Percentiles rank a stretch among this genome's conserved stretches.
Evolutionary conservation across 306 rosid genomes (phyloP).

Genomic region (Vachellia pachyceras): DNA sequence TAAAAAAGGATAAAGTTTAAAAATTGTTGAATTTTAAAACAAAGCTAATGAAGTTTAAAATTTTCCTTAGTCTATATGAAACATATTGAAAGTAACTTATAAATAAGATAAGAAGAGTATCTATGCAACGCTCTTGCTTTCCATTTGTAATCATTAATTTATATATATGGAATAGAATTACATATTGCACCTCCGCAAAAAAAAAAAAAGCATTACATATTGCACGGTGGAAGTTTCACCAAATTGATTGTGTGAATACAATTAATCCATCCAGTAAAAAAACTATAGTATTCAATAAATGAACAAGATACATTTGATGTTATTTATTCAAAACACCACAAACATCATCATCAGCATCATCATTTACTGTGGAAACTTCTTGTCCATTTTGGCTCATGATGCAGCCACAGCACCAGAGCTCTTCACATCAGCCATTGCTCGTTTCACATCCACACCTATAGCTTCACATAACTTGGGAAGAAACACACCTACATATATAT

Average conservation of each 20-base stretch:
- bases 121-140: no score
- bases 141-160: no score
- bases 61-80: no score
- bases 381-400: slow-evolving; percentile 42
- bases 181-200: no score
- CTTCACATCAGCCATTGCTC: slow-evolving; percentile 73
- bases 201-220: no score
- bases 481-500: slow-evolving; percentile 70
- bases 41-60: no score
- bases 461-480: slow-evolving; percentile 84
- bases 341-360: no score
- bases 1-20: no score
- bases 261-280: neutral
- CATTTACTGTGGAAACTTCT: neutral
- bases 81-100: no score
- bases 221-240: neutral
- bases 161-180: no score
- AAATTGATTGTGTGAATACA: neutral
- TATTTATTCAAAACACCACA: neutral
- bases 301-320: neutral
- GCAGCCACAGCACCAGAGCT: slow-evolving; percentile 79
- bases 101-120: no score
- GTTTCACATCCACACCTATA: slow-evolving; percentile 50
- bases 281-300: neutral
- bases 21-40: no score